Percentiles rank a stretch among this genome's conserved stretches.
These are phyloP conservation scores for Avena insularis DNA, from an alignment of 176 grass and related monocot genomes.

Conservation along the genomic window DNA sequence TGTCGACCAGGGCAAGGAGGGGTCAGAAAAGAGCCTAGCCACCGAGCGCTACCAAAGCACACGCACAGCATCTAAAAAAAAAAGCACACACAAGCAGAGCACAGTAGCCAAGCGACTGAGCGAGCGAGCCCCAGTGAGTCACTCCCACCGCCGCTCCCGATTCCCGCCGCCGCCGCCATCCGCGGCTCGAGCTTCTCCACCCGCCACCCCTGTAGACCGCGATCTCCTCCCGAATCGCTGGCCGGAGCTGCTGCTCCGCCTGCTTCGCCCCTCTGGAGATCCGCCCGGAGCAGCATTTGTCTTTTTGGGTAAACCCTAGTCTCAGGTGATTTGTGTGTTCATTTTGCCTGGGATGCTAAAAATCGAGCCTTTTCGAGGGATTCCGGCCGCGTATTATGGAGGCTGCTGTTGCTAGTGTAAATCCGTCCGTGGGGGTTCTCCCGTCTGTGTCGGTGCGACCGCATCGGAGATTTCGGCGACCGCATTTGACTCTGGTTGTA, in stretches of 20 bases:
- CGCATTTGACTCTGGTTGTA: neutral
- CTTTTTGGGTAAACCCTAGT: slow-evolving; percentile 57
- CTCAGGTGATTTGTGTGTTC: slow-evolving; percentile 12
- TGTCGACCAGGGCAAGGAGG: neutral
- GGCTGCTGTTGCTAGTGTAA: slow-evolving; percentile 1
- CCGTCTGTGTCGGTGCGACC: slow-evolving; percentile 40
- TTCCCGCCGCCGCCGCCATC: neutral
- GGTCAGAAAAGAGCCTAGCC: slow-evolving; percentile 10
- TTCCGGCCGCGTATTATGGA: neutral
- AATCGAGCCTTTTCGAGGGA: slow-evolving; percentile 35
- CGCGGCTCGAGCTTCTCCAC: neutral
- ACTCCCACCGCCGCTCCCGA: slow-evolving; percentile 34
- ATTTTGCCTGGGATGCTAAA: neutral
- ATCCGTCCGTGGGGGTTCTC: neutral
- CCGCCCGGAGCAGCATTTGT: slow-evolving; percentile 46
- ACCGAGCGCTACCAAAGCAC: slow-evolving; percentile 20
- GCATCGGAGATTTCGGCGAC: slow-evolving; percentile 1
- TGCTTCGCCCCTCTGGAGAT: slow-evolving; percentile 43
- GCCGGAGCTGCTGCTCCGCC: neutral
- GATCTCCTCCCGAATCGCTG: slow-evolving; percentile 7
- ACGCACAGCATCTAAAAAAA: too few relatives aligned
- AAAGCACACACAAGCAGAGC: slow-evolving; percentile 17
- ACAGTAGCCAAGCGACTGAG: slow-evolving; percentile 45
- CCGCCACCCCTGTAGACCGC: neutral
- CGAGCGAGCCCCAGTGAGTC: slow-evolving; percentile 41